Percentiles rank a stretch among this genome's conserved stretches.
phyloP scores from a whole-genome alignment of 2,329 filamentous ascomycete species.

The Hymenoscyphus repandus region DNA sequence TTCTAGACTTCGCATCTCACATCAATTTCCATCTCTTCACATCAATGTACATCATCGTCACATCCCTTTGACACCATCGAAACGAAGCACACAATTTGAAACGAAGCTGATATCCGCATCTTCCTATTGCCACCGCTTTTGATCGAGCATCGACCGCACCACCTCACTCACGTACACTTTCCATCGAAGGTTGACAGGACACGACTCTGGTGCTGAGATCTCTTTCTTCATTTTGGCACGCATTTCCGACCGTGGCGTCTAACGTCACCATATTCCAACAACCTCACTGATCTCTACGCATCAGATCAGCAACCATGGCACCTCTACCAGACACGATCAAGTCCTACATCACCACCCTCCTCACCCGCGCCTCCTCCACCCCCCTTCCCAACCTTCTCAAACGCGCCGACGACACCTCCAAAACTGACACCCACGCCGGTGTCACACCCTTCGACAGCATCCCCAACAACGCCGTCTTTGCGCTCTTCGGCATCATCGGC shows the following conservation, averaged over 20 bases:
- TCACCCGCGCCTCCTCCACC: constrained; percentile 15
- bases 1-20: too few relatives aligned
- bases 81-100: too few relatives aligned
- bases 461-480: constrained; percentile 66
- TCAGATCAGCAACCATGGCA: constrained; percentile 20
- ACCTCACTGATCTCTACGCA: not conserved
- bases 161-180: too few relatives aligned
- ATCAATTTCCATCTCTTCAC: too few relatives aligned
- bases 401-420: constrained; percentile 9
- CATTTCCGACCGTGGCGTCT: constrained; percentile 9
- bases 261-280: constrained; percentile 6
- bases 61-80: too few relatives aligned
- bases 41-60: too few relatives aligned
- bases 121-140: too few relatives aligned
- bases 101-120: too few relatives aligned
- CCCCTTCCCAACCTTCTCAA: constrained; percentile 4
- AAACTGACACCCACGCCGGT: constrained; percentile 39
- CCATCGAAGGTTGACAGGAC: not conserved
- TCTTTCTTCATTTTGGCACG: constrained; percentile 3
- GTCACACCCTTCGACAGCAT: constrained; percentile 47
- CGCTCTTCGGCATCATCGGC: constrained; percentile 79
- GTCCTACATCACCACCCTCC: constrained; percentile 19
- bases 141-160: too few relatives aligned
- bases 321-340: constrained; percentile 20
- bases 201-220: not conserved